These are phyloP conservation scores for Novymonas esmeraldas DNA, from an alignment of 208 protist species.

Conservation along the genomic window DNA sequence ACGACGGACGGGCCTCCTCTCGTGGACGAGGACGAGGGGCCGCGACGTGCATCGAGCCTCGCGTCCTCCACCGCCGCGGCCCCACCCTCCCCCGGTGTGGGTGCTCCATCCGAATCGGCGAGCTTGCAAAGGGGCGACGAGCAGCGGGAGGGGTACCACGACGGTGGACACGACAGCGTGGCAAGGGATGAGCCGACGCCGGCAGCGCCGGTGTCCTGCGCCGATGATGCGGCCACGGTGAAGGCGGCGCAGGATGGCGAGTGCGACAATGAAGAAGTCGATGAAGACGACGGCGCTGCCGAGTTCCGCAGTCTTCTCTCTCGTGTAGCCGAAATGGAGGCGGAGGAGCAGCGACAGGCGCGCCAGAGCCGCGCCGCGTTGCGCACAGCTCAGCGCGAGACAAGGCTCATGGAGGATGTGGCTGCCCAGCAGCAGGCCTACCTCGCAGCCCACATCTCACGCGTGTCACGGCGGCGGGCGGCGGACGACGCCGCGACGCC, in stretches of 20 bases:
- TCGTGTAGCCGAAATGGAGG: slow-evolving; percentile 55
- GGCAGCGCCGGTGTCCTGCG: neutral
- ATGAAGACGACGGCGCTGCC: slow-evolving; percentile 23
- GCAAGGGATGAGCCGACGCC: neutral
- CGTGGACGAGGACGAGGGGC: slow-evolving; percentile 24
- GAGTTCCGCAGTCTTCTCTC: slow-evolving; percentile 38
- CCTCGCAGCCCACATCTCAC: slow-evolving; percentile 4
- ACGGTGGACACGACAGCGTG: no score
- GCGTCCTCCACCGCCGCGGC: neutral
- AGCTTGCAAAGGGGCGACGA: no score
- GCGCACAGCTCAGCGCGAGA: slow-evolving; percentile 41
- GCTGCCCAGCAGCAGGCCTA: slow-evolving; percentile 23
- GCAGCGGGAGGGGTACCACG: no score
- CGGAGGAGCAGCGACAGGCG: slow-evolving; percentile 19
- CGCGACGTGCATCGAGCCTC: no score
- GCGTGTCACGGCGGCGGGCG: neutral
- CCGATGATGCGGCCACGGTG: neutral
- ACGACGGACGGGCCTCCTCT: slow-evolving; percentile 2
- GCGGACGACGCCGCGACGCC: neutral
- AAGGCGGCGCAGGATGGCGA: neutral
- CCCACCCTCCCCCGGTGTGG: neutral
- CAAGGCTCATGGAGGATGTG: slow-evolving; percentile 28
- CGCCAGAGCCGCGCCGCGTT: slow-evolving; percentile 36
- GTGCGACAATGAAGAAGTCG: slow-evolving; percentile 10
- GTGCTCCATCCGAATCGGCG: neutral